Evolutionary conservation across 768 basidiomycete genomes (phyloP), one percentile per base, ranked within the genome.

Genomic region (Mrakia blollopis): DNA sequence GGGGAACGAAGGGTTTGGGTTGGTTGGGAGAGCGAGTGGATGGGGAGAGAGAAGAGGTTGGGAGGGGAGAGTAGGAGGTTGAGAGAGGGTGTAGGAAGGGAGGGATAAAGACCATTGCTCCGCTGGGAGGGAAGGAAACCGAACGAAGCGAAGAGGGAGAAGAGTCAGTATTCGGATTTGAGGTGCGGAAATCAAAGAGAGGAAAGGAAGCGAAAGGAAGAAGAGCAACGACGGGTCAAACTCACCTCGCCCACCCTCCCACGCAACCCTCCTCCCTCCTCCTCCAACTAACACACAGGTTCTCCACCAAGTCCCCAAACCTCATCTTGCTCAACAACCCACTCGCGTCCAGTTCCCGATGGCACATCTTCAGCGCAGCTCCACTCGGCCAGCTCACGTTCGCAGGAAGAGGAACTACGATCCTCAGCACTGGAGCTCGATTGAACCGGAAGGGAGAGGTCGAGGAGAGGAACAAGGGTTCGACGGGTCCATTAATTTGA

Each of bases 61-160:
- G 61, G 16, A 52, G 25, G 5, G 0, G 23, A 5, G 63, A 52
- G 63, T 73, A 52, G 16, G 63, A n/a, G 25, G 63, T 54, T n/a
- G 76, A 77, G 41, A 77, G 72, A 0, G 76, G 76, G 39, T 77
- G 72, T 1, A 77, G 76, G 76, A 47, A 77, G 16, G 76, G 76
- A 7, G 76, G 76, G 50, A 77, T 68, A 52, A 52, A 77, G 32
- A 77, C 72, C 76, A 77, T 77, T 30, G 70, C 50, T 3, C 76
- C 76, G n/a, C 69, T 47, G 13, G 23, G 16, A 39, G 3, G 28
- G 39, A n/a, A 28, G n/a, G 28, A 44, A 32, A 28, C 3, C 11
- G 39, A 7, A 35, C 32, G 63, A 9, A 25, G 50, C 50, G 50
- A 52, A 16, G 50, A 16, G 50, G 18, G 39, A 41, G 39, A 41